Conservation (phyloP, 352 stramenopile genomes). For the Phytophthora europaea region DNA sequence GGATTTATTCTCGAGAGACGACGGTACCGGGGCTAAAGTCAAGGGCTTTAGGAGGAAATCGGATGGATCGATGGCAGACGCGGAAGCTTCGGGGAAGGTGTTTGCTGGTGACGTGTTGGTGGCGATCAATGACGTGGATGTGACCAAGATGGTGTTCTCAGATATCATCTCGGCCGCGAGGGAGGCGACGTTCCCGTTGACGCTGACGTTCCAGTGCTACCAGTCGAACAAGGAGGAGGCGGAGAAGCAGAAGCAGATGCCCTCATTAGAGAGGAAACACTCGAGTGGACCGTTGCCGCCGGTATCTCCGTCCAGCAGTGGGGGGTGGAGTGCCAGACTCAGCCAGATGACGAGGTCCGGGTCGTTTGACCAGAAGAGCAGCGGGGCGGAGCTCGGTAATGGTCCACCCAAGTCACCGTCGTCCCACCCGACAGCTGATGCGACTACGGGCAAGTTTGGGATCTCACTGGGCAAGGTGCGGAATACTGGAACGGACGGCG, state of each 20-base stretch:
- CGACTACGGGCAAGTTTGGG: slow-evolving; percentile 50
- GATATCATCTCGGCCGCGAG: slow-evolving; percentile 78
- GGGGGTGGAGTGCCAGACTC: slow-evolving; percentile 59
- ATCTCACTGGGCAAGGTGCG: slow-evolving; percentile 74
- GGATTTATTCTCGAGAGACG: slow-evolving; percentile 78
- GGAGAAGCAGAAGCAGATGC: slow-evolving; percentile 23
- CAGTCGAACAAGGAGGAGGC: slow-evolving; percentile 27
- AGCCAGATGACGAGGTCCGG: slow-evolving; percentile 55
- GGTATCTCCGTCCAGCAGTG: slow-evolving; percentile 52
- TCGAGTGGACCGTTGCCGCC: slow-evolving; percentile 38
- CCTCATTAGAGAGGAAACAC: slow-evolving; percentile 25
- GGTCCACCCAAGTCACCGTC: slow-evolving; percentile 1
- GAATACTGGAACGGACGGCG: slow-evolving; percentile 63
- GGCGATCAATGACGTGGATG: slow-evolving; percentile 67
- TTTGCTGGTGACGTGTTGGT: slow-evolving; percentile 76
- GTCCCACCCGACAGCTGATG: neutral
- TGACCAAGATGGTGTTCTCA: slow-evolving; percentile 68
- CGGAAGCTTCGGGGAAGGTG: slow-evolving; percentile 67
- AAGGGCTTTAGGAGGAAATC: slow-evolving; percentile 77
- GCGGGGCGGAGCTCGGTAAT: slow-evolving; percentile 16
- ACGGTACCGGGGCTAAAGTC: slow-evolving; percentile 76
- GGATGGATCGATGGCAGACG: slow-evolving; percentile 60
- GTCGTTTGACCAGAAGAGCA: slow-evolving; percentile 68
- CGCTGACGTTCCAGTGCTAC: slow-evolving; percentile 69
- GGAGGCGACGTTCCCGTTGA: slow-evolving; percentile 71